phyloP scores from a whole-genome alignment of 202 grass and related monocot species.

The Dendrocalamus latiflorus region DNA sequence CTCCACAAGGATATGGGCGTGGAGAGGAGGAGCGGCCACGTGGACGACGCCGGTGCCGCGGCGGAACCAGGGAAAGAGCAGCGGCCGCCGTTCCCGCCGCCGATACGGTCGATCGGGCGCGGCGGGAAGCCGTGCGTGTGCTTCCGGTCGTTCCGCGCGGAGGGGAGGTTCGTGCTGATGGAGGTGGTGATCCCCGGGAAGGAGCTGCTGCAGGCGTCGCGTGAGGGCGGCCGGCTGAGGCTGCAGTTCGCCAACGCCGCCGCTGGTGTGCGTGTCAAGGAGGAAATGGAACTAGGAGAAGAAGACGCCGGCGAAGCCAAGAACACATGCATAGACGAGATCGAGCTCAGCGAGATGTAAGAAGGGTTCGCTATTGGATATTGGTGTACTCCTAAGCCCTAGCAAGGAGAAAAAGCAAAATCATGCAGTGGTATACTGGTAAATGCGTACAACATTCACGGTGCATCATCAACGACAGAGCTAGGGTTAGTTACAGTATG shows the following conservation, averaged over 20 bases:
- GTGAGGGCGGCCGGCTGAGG: slow-evolving; percentile 73
- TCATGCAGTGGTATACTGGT: too few species aligned
- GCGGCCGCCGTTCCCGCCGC: slow-evolving; percentile 57
- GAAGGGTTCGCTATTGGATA: neutral
- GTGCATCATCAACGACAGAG: too few species aligned
- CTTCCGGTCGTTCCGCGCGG: slow-evolving; percentile 60
- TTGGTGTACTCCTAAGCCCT: too few species aligned
- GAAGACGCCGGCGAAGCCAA: neutral
- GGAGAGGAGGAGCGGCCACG: neutral
- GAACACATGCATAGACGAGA: neutral
- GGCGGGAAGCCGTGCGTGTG: slow-evolving; percentile 67
- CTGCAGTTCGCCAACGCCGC: slow-evolving; percentile 43
- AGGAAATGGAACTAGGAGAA: slow-evolving; percentile 4
- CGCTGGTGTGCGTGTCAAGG: neutral
- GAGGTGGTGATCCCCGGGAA: slow-evolving; percentile 73
- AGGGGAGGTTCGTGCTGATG: slow-evolving; percentile 64
- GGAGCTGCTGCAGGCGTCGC: slow-evolving; percentile 63
- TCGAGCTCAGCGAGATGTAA: neutral
- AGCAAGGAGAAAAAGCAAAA: too few species aligned
- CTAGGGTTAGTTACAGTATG: too few species aligned
- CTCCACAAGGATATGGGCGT: neutral
- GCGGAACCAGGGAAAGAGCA: neutral
- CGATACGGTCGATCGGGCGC: slow-evolving; percentile 66
- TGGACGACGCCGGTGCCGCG: neutral
- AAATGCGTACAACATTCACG: too few species aligned